These are phyloP conservation scores for Claviceps spartinae DNA, from an alignment of 2,329 filamentous ascomycete genomes.

Conservation along the genomic window DNA sequence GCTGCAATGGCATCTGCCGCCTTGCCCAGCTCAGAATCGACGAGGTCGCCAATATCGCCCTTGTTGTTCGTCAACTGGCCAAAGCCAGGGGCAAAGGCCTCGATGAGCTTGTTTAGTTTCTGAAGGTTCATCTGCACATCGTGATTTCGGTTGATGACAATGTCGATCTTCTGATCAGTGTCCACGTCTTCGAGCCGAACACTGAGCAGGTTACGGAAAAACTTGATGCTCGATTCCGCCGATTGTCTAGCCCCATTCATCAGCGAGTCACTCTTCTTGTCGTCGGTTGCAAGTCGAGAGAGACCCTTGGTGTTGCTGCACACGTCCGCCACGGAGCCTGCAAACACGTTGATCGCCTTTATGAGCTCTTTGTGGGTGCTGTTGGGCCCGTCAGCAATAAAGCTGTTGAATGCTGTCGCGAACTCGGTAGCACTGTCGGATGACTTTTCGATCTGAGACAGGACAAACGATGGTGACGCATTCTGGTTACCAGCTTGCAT, in stretches of 20 bases:
- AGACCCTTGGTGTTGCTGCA: slow-evolving; percentile 95
- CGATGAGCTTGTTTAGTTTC: slow-evolving; percentile 83
- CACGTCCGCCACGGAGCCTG: slow-evolving; percentile 83
- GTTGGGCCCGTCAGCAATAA: slow-evolving; percentile 90
- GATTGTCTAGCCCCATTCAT: slow-evolving; percentile 72
- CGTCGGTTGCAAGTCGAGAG: slow-evolving; percentile 81
- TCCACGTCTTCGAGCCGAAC: slow-evolving; percentile 88
- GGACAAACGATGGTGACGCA: slow-evolving; percentile 82
- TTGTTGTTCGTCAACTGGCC: slow-evolving; percentile 64
- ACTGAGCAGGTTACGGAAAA: slow-evolving; percentile 88
- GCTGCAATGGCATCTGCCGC: slow-evolving; percentile 92
- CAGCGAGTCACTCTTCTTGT: slow-evolving; percentile 83
- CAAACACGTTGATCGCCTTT: slow-evolving; percentile 79
- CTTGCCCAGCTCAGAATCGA: slow-evolving; percentile 82
- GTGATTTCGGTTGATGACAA: slow-evolving; percentile 94
- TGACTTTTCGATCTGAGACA: slow-evolving; percentile 95
- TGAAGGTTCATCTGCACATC: slow-evolving; percentile 92
- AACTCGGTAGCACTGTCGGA: slow-evolving; percentile 92
- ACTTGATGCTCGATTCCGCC: slow-evolving; percentile 76
- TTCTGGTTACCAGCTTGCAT: slow-evolving; percentile 99
- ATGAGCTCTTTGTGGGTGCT: slow-evolving; percentile 84
- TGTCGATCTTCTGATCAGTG: slow-evolving; percentile 82
- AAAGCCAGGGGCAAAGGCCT: slow-evolving; percentile 79
- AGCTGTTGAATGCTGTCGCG: slow-evolving; percentile 95
- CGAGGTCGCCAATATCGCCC: slow-evolving; percentile 83